A percentile compares a stretch with the other conserved stretches of the same genome.
Evolutionary conservation across 2,329 filamentous ascomycete species (phyloP).

Genomic region (Aphanocladium album): DNA sequence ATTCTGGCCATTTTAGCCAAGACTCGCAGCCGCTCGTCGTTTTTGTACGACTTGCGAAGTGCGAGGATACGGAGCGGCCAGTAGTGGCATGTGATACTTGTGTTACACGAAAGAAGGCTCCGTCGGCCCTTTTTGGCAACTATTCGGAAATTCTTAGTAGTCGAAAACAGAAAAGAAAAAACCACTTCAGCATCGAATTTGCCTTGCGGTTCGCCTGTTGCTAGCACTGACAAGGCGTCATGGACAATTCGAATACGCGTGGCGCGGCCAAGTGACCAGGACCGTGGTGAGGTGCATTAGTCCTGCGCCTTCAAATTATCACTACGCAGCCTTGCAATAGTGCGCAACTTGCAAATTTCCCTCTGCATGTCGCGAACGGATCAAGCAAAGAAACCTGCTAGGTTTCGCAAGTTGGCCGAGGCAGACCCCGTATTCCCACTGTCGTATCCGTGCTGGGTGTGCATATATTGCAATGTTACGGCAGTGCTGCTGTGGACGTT

Average conservation of each 20-base stretch:
- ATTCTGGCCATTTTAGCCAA: neutral
- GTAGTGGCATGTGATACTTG: neutral
- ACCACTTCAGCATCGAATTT: neutral
- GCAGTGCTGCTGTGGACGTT: neutral
- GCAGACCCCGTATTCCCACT: conserved; percentile 1
- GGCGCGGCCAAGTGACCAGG: neutral
- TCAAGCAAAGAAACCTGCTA: neutral
- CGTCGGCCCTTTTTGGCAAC: neutral
- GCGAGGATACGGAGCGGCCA: neutral
- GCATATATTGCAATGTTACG: conserved; percentile 8
- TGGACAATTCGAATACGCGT: neutral
- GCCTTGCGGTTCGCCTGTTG: neutral
- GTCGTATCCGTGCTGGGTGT: conserved; percentile 3
- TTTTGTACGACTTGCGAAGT: neutral
- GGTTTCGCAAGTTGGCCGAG: neutral
- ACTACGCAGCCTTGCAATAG: neutral
- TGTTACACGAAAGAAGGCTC: neutral
- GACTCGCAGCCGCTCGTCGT: neutral
- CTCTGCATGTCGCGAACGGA: conserved; percentile 6
- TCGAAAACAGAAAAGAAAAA: neutral
- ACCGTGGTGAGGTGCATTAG: neutral
- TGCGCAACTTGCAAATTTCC: neutral
- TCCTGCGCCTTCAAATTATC: neutral
- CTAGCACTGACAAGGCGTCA: neutral
- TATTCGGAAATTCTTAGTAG: too few species aligned